Evolutionary conservation across 768 basidiomycete genomes (phyloP).

Genomic region (Kwoniella bestiolae): DNA sequence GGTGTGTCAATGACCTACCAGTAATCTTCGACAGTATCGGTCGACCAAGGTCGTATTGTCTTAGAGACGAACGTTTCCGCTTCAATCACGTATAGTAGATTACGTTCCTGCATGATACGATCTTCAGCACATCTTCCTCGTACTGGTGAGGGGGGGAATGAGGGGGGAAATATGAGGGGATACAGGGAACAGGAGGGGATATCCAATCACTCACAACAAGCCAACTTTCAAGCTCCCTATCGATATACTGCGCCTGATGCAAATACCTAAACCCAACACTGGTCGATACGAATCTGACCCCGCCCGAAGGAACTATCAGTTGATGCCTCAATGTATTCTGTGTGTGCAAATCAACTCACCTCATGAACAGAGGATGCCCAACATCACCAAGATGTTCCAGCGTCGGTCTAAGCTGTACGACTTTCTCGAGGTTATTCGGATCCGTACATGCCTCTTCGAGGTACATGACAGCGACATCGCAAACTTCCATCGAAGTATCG

Average conservation of each 20-base stretch:
- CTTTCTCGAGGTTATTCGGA: slow-evolving; percentile 78
- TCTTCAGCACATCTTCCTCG: too few relatives aligned
- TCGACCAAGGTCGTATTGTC: slow-evolving; percentile 47
- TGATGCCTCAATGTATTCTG: neutral
- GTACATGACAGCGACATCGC: slow-evolving; percentile 84
- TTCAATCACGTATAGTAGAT: slow-evolving; percentile 88
- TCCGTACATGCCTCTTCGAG: slow-evolving; percentile 88
- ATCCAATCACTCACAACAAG: slow-evolving; percentile 86
- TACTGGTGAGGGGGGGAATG: too few relatives aligned
- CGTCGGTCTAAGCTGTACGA: slow-evolving; percentile 92
- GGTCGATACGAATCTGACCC: slow-evolving; percentile 85
- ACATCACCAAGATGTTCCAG: slow-evolving; percentile 94
- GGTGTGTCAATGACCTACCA: slow-evolving; percentile 33
- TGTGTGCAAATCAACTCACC: slow-evolving; percentile 62
- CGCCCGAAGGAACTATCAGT: neutral
- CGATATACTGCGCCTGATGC: slow-evolving; percentile 87
- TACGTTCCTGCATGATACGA: slow-evolving; percentile 72
- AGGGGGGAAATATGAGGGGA: too few relatives aligned
- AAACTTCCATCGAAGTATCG: slow-evolving; percentile 86
- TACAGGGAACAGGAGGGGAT: too few relatives aligned
- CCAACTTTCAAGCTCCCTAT: slow-evolving; percentile 94
- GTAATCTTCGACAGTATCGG: slow-evolving; percentile 46
- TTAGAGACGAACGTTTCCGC: slow-evolving; percentile 84
- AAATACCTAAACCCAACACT: slow-evolving; percentile 90
- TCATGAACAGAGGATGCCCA: slow-evolving; percentile 82